phyloP scores from a whole-genome alignment of 768 basidiomycete genomes.

The Omphalotus guepiniiformis region DNA sequence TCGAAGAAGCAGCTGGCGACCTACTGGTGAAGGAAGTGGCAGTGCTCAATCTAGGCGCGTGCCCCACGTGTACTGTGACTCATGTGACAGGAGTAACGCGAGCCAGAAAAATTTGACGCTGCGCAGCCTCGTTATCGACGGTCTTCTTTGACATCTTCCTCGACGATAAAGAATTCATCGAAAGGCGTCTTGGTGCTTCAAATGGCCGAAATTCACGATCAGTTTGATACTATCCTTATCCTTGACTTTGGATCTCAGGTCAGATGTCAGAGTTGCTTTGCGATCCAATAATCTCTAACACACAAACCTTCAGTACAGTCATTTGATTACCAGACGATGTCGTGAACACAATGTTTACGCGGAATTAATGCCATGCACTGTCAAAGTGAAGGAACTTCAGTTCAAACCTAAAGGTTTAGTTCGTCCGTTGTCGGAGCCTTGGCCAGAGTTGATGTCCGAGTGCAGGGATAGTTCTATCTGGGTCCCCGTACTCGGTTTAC shows the following conservation, averaged over 20 bases:
- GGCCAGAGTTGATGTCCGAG: not conserved
- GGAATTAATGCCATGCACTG: conserved; percentile 95
- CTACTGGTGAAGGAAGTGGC: too few species aligned
- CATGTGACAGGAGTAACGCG: too few species aligned
- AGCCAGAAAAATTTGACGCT: too few species aligned
- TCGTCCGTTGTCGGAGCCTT: not conserved
- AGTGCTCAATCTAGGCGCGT: too few species aligned
- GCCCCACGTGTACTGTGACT: too few species aligned
- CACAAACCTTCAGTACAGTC: conserved; percentile 69
- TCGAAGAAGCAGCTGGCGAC: too few species aligned
- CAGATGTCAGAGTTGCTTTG: conserved; percentile 12
- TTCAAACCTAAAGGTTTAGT: conserved; percentile 90
- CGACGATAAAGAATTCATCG: too few species aligned
- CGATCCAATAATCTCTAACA: conserved; percentile 8
- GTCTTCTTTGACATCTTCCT: too few species aligned
- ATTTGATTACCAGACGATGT: conserved; percentile 96
- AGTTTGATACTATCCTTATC: conserved; percentile 94
- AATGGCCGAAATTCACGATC: conserved; percentile 90
- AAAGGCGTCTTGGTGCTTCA: too few species aligned
- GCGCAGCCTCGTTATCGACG: too few species aligned
- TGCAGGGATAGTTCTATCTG: conserved; percentile 89
- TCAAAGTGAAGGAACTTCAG: conserved; percentile 76
- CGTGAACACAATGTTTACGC: conserved; percentile 97
- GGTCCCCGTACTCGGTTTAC: conserved; percentile 98
- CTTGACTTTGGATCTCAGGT: conserved; percentile 98